Percentiles rank a stretch among this genome's conserved stretches.
phyloP scores from a whole-genome alignment of 345 rosid species.

The Physaria fendleri region DNA sequence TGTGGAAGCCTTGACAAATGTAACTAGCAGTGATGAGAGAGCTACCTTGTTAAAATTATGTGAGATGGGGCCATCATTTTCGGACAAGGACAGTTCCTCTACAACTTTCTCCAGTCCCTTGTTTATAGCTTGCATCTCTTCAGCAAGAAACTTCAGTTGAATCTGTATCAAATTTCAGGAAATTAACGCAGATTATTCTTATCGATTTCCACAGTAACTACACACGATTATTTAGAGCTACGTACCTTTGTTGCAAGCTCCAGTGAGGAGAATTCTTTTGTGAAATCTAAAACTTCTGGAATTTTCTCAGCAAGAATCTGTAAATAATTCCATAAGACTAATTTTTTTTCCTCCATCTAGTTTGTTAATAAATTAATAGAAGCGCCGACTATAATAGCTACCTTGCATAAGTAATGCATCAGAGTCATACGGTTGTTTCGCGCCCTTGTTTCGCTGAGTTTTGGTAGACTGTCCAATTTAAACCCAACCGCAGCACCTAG shows the following conservation, averaged over 20 bases:
- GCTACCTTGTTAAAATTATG: constrained; percentile 62
- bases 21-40: neutral
- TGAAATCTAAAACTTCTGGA: constrained; percentile 79
- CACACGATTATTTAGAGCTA: neutral
- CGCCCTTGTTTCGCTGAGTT: constrained; percentile 87
- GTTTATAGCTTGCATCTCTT: constrained; percentile 97
- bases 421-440: constrained; percentile 86
- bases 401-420: constrained; percentile 99
- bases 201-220: neutral
- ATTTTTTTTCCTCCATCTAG: neutral
- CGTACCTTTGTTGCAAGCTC: constrained; percentile 77
- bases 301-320: constrained; percentile 86
- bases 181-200: neutral
- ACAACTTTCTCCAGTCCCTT: constrained; percentile 92
- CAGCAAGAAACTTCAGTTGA: constrained; percentile 89
- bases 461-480: constrained; percentile 88
- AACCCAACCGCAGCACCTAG: constrained; percentile 89
- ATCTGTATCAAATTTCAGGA: constrained; percentile 40
- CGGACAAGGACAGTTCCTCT: constrained; percentile 75
- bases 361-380: neutral
- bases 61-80: constrained; percentile 80
- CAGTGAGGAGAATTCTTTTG: constrained; percentile 54
- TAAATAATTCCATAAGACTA: constrained; percentile 21
- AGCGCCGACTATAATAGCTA: constrained; percentile 19
- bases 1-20: neutral